Conservation (phyloP, 2,329 filamentous ascomycete species). For the Mycogone perniciosa region DNA sequence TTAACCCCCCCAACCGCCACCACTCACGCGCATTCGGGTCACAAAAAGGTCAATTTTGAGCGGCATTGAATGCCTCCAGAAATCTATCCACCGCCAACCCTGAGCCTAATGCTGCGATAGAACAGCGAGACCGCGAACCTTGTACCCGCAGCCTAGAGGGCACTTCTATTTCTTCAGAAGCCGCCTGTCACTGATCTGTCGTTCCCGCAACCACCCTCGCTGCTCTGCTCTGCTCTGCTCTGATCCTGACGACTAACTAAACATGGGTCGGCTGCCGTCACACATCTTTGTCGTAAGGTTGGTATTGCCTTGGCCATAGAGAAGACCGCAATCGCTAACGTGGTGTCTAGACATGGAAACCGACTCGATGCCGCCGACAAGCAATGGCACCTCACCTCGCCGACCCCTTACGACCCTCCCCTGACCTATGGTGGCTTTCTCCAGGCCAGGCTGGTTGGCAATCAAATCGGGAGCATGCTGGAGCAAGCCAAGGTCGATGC, state of each 20-base stretch:
- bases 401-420: slow-evolving; percentile 91
- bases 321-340: neutral
- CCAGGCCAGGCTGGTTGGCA: slow-evolving; percentile 74
- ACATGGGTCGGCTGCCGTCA: slow-evolving; percentile 34
- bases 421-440: slow-evolving; percentile 92
- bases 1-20: no score
- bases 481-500: slow-evolving; percentile 45
- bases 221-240: neutral
- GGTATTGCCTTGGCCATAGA: slow-evolving; percentile 3
- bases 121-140: neutral
- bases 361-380: slow-evolving; percentile 92
- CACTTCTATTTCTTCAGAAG: neutral
- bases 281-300: slow-evolving; percentile 40
- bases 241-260: slow-evolving; percentile 1
- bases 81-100: no score
- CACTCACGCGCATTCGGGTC: no score
- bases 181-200: no score
- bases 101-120: neutral
- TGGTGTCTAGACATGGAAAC: slow-evolving; percentile 66
- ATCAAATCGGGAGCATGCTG: slow-evolving; percentile 71
- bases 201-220: no score
- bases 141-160: neutral
- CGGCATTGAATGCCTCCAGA: no score
- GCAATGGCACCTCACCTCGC: slow-evolving; percentile 88
- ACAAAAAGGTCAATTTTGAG: no score